Conservation (phyloP, 2,329 filamentous ascomycete species). For the Tolypocladium cylindrosporum region DNA sequence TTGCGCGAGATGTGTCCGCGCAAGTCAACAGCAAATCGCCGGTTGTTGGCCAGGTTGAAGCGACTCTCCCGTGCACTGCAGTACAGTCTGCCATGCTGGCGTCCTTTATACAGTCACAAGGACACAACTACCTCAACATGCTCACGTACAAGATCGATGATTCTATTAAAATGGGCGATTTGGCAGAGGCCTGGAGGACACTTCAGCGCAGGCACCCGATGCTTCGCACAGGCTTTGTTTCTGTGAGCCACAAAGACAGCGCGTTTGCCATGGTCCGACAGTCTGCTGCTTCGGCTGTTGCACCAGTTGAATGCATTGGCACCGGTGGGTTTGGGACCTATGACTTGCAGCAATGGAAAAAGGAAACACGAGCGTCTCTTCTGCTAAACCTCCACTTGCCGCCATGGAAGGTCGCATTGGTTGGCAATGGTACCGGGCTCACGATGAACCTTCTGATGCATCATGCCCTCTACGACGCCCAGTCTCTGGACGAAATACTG, state of each 20-base stretch:
- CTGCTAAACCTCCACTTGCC: constrained; percentile 38
- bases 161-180: constrained; percentile 21
- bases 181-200: constrained; percentile 50
- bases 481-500: constrained; percentile 58
- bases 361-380: constrained; percentile 18
- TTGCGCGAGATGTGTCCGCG: constrained; percentile 20
- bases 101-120: constrained; percentile 58
- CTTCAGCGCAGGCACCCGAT: constrained; percentile 54
- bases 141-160: constrained; percentile 42
- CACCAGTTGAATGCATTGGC: constrained; percentile 6
- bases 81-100: constrained; percentile 73
- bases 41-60: constrained; percentile 32
- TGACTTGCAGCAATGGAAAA: constrained; percentile 26
- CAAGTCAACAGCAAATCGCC: constrained; percentile 16
- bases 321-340: constrained; percentile 9
- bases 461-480: constrained; percentile 80
- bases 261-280: constrained; percentile 71
- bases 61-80: constrained; percentile 66
- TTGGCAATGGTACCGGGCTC: constrained; percentile 13
- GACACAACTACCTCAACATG: constrained; percentile 66
- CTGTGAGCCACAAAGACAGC: constrained; percentile 46
- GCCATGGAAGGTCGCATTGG: constrained; percentile 53
- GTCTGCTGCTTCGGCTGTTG: constrained; percentile 2
- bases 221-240: constrained; percentile 63
- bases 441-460: constrained; percentile 47